A percentile compares a stretch with the other conserved stretches of the same genome.
Conservation (phyloP, 1,284 basidiomycete species). For the Puccinia polysora region DNA sequence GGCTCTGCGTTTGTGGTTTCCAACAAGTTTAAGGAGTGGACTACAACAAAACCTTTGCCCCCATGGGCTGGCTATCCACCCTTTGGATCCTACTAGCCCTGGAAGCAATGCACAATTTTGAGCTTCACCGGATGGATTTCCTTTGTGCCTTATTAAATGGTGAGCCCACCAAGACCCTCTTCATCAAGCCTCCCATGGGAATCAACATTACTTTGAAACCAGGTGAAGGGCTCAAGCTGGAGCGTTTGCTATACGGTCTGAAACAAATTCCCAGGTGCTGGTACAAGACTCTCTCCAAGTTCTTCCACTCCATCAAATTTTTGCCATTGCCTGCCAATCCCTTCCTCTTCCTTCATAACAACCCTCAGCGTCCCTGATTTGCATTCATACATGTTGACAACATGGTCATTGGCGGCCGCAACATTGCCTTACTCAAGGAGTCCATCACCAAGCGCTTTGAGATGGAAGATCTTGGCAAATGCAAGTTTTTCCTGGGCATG, state of each 20-base stretch:
- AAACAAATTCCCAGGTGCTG: constrained; percentile 4
- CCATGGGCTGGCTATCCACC: background rate
- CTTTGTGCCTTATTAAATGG: constrained; percentile 7
- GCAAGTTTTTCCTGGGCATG: constrained; percentile 3
- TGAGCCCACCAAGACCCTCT: background rate
- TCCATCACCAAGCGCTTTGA: background rate
- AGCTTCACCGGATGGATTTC: background rate
- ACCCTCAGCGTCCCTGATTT: background rate
- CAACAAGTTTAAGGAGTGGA: background rate
- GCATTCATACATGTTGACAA: constrained; percentile 7
- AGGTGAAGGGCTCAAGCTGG: background rate
- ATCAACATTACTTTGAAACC: background rate
- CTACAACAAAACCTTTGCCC: constrained; percentile 8
- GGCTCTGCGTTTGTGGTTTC: background rate
- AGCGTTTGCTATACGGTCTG: background rate
- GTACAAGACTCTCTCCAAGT: background rate
- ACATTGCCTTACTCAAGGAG: background rate
- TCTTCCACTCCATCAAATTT: background rate
- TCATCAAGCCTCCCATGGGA: background rate
- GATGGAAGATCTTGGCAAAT: constrained; percentile 4
- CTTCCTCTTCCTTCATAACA: background rate
- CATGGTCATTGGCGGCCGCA: background rate
- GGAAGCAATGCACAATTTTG: background rate
- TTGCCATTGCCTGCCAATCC: background rate
- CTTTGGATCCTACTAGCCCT: background rate